These are phyloP conservation scores for Croton setiger DNA, from an alignment of 441 rosid genomes.

Conservation along the genomic window DNA sequence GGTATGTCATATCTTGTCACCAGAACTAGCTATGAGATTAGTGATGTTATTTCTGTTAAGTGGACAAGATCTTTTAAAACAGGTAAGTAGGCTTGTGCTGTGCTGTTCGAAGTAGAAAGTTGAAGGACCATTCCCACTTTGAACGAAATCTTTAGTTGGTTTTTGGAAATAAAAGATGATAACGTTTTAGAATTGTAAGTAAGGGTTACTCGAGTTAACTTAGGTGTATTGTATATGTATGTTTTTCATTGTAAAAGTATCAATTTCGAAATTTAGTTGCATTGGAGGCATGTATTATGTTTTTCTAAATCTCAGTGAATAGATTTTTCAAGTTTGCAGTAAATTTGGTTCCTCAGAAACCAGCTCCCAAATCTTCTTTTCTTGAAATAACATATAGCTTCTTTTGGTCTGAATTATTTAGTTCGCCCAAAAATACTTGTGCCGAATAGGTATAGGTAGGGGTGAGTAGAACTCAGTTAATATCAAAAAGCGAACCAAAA, in stretches of 20 bases:
- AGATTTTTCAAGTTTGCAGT: not conserved
- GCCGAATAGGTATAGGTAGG: not conserved
- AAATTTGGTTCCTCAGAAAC: not conserved
- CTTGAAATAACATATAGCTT: too few species aligned
- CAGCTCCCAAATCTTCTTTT: not conserved
- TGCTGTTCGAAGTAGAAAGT: constrained; percentile 3
- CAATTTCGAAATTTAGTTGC: not conserved
- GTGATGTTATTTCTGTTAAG: constrained; percentile 1
- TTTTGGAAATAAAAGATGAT: not conserved
- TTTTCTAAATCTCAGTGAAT: too few species aligned
- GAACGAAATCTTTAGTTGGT: not conserved
- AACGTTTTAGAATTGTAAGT: not conserved
- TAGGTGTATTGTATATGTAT: not conserved
- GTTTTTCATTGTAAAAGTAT: not conserved
- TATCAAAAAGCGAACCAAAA: too few species aligned
- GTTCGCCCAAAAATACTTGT: not conserved
- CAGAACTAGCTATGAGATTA: constrained; percentile 2
- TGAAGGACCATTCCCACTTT: not conserved
- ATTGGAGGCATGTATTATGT: not conserved
- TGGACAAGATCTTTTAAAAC: constrained; percentile 10
- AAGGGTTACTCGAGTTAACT: constrained; percentile 7
- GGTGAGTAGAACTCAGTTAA: too few species aligned
- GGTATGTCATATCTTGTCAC: constrained; percentile 24
- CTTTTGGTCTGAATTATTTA: not conserved
- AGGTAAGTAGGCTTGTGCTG: not conserved